Base-by-base conservation (phyloP, 352 stramenopile species). In the Globisporangium yorkense region DNA sequence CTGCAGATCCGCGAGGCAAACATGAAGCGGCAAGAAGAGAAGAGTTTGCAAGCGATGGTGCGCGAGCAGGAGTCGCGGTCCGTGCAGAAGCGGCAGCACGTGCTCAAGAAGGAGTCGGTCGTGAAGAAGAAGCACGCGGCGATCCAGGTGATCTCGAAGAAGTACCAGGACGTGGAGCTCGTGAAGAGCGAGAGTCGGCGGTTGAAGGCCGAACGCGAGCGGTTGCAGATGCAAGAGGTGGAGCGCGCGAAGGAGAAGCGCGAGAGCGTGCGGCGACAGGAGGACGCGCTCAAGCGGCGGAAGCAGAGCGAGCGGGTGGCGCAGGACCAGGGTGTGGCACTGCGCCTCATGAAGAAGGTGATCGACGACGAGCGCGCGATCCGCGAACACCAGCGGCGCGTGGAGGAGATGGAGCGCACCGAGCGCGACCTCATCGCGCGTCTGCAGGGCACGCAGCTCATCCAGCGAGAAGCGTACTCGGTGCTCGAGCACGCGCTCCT, bases 71-170 rank as follows among this genome's bases (percentile, higher is more conserved):
- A 84, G 56, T 74, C 68, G n/a, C 75, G 74, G 12, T 63, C 54
- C 2, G 72, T 70, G 15, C 78, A 86, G 49, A 82, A 80, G 54
- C 75, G 75, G 52, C 80, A 90, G 51, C 54, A 78, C 35, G 69
- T 66, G 27, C 63, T 86, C 47, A 87, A 88, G 45, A 87, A 88
- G 55, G 75, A 87, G 47, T 88, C 77, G 1, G 72, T 88, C 16
- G 77, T 90, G 58, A 84, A 85, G 59, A 90, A 90, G 63, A 82
- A 82, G 33, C 77, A 88, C 48, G 77, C 77, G 2, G 76, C 78
- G 31, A 87, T 90, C 56, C 77, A 84, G 51, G 63, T 85, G 44
- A 87, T 90, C 46, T 86, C 80, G 5, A 85, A 83, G 54, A 87
- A 87, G 40, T 88, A 82, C 54, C 77, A 90, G 56, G 80, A 90